These are phyloP conservation scores for Theileria orientalis DNA, from an alignment of 169 alveolate species.

Conservation along the genomic window DNA sequence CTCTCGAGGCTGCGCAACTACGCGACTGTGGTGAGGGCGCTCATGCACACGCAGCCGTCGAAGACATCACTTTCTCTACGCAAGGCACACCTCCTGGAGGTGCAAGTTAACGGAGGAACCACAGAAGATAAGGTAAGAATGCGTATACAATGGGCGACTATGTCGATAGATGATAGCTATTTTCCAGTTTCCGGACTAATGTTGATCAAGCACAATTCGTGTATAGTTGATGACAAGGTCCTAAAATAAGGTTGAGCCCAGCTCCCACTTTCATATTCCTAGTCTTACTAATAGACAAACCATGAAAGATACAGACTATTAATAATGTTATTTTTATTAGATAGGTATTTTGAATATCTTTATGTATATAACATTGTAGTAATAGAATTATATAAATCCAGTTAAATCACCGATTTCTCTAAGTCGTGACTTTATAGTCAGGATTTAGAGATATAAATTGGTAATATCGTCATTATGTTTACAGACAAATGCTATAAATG, in stretches of 20 bases:
- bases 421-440: no score
- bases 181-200: not conserved
- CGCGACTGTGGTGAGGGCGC: constrained; percentile 96
- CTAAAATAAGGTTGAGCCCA: not conserved
- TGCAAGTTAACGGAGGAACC: constrained; percentile 99
- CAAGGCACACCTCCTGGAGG: constrained; percentile 99
- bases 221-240: not conserved
- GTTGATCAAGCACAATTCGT: not conserved
- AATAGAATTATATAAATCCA: no score
- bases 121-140: constrained; percentile 91
- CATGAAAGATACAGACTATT: constrained; percentile 6
- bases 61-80: constrained; percentile 91
- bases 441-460: no score
- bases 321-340: not conserved
- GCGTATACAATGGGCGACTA: not conserved
- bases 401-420: no score
- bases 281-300: constrained; percentile 1
- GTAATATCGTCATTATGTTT: no score
- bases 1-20: constrained; percentile 93
- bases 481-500: no score
- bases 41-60: constrained; percentile 98
- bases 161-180: no score
- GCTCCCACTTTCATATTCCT: constrained; percentile 22
- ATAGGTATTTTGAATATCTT: no score
- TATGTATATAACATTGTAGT: no score